Base-by-base conservation (phyloP, 106 monocot genomes). In the Apostasia shenzhenica region DNA sequence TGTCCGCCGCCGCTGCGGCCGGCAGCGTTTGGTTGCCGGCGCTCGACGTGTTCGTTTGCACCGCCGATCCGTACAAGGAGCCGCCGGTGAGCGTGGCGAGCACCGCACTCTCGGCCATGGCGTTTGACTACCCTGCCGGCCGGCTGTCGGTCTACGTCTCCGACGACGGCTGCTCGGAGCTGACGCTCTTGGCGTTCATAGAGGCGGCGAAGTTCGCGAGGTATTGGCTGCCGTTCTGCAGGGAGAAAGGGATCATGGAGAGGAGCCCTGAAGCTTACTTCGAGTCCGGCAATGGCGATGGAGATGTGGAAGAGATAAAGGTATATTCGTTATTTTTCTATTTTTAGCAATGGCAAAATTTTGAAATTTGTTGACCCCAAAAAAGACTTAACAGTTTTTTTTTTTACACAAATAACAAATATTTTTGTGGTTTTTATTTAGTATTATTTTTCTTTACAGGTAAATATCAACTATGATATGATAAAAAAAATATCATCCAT, bases 1-100 rank as follows among this genome's bases (percentile, higher is more conserved):
- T 94, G 1, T 48, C 41, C 2, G 47, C 41, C 3, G 60, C 2
- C 41, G 48, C 50, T 1, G 13, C 2, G 50, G 5, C 50, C 38
- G 13, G 1, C 52, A n/a, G n/a, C n/a, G n/a, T n/a, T 38, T 4
- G 3, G 7, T 75, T 77, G 14, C 88, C 88, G 1, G 50, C 56
- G 2, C 56, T 94, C 26, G 94, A 94, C 78, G 74, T 94, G 58
- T 88, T 94, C 75, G 59, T 94, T 0, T 83, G 88, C 76, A 94
- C 94, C 1, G 85, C 91, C 0, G 88, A 94, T 61, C 94, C 91
- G 0, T 58, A 67, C 57, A 88, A 85, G 76, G 94, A 94, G 75
- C 94, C 94, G 9, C 77, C 91, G 1, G 45, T 76, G 59, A 63
- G 54, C 14, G 85, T 85, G 41, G 81, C 72, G 60, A 83, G 68